Evolutionary conservation across 331 rosid genomes (phyloP), one percentile per base, ranked within the genome.

Genomic region (Prunus yedoensis): DNA sequence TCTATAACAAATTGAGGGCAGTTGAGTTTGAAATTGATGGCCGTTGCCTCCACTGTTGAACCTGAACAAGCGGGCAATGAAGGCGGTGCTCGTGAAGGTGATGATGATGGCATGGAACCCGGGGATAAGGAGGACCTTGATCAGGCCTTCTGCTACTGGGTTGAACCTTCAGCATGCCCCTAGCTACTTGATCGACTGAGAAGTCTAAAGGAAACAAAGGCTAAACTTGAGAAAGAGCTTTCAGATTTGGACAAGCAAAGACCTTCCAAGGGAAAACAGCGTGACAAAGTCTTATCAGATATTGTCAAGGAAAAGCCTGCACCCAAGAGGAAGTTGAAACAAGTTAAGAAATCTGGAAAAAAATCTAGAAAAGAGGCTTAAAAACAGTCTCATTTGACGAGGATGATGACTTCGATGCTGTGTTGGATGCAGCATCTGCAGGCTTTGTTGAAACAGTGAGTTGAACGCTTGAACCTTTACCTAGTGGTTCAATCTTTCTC

Each of bases 381-480:
- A 94, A 85, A 77, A 82, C 83, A 2, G 96, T 94, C 69, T 89
- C 93, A 2, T 90, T 86, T 80, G 90, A 87, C 16, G 97, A 92
- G 21, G 99, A 94, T 83, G 81, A 47, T 73, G 96, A 88, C 78
- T 90, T 92, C 76, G 97, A 94, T 72, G 92, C 97, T 71, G 88
- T 79, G 80, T 81, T 90, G 86, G 99, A 94, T 88, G 97, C 97
- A 35, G 97, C 97, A 71, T 87, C 99, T 35, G 83, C 90, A 4
- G 97, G 99, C 68, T 89, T 94, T 84, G 89, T 94, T 62, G 99
- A 94, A 89, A 94, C 97, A 4, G 99, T 92, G 85, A 92, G 99
- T 86, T 82, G 32, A 49, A 53, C 69, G 89, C 97, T 85, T 82
- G 47, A 52, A 62, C 66, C 66, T 78, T 75, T 69, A 68, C 20